These are phyloP conservation scores for Lipomyces oligophaga DNA, from an alignment of 805 yeast species.

Conservation along the genomic window DNA sequence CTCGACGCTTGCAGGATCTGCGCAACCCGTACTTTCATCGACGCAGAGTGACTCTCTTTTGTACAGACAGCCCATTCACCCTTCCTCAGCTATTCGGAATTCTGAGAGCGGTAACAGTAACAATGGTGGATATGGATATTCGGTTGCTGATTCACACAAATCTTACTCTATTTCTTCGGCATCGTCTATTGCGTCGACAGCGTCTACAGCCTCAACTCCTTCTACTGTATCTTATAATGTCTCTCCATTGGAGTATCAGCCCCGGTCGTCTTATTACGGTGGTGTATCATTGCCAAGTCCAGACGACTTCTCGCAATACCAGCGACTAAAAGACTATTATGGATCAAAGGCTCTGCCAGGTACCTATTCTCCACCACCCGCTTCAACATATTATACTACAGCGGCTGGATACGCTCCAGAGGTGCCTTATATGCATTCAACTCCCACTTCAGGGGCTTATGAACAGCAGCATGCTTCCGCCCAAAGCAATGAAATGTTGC, in stretches of 20 bases:
- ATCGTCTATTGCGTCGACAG: constrained; percentile 10
- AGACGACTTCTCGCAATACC: not conserved
- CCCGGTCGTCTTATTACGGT: constrained; percentile 6
- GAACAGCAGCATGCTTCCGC: constrained; percentile 1
- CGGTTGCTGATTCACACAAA: constrained; percentile 3
- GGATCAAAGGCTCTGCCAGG: not conserved
- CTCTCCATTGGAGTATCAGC: constrained; percentile 14
- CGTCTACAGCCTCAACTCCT: constrained; percentile 3
- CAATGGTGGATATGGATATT: too few species aligned
- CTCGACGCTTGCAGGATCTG: too few species aligned
- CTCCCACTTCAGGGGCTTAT: constrained; percentile 2
- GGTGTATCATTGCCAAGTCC: not conserved
- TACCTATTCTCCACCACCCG: constrained; percentile 12
- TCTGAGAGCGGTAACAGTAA: too few species aligned
- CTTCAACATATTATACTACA: constrained; percentile 11
- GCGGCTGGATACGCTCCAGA: constrained; percentile 17
- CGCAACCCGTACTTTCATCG: too few species aligned
- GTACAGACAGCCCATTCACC: too few species aligned
- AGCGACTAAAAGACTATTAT: not conserved
- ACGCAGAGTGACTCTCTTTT: too few species aligned
- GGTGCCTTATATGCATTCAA: constrained; percentile 4
- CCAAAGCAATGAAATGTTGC: too few species aligned
- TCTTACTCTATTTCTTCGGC: constrained; percentile 15
- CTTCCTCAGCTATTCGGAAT: too few species aligned
- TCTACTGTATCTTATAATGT: not conserved